Evolutionary conservation across 345 rosid genomes (phyloP).

Genomic region (Aethionema arabicum): DNA sequence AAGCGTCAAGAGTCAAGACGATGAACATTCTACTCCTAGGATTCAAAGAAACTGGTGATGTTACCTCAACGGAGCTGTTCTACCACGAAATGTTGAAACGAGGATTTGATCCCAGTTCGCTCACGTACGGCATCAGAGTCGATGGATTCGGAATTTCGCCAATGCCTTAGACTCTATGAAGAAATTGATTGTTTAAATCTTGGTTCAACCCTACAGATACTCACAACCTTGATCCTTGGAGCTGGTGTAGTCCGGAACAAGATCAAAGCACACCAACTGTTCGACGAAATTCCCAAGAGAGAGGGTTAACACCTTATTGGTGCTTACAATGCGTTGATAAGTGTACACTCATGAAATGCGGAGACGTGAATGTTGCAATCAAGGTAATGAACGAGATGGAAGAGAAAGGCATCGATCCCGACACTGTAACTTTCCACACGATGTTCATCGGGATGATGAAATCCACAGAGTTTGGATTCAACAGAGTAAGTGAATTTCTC

Average conservation of each 20-base stretch:
- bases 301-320: constrained; percentile 61
- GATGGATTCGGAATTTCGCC: constrained; percentile 71
- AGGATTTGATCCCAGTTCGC: constrained; percentile 57
- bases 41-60: constrained; percentile 74
- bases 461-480: constrained; percentile 46
- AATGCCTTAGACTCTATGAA: constrained; percentile 71
- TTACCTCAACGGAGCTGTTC: constrained; percentile 74
- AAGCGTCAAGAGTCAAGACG: constrained; percentile 65
- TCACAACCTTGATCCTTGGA: constrained; percentile 84
- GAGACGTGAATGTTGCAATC: constrained; percentile 55
- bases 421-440: constrained; percentile 64
- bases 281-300: constrained; percentile 55
- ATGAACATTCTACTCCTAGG: constrained; percentile 78
- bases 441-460: constrained; percentile 71
- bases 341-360: constrained; percentile 46
- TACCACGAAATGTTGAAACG: constrained; percentile 76
- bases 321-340: constrained; percentile 78
- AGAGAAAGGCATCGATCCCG: constrained; percentile 49
- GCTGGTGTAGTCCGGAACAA: constrained; percentile 61
- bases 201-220: constrained; percentile 51
- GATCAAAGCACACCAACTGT: constrained; percentile 63
- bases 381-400: constrained; percentile 76
- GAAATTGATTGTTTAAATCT: constrained; percentile 57
- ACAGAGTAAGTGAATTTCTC: constrained; percentile 50
- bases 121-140: constrained; percentile 62